Base-by-base conservation (phyloP, 2,329 filamentous ascomycete species). In the Ceratocystis albifundus region DNA sequence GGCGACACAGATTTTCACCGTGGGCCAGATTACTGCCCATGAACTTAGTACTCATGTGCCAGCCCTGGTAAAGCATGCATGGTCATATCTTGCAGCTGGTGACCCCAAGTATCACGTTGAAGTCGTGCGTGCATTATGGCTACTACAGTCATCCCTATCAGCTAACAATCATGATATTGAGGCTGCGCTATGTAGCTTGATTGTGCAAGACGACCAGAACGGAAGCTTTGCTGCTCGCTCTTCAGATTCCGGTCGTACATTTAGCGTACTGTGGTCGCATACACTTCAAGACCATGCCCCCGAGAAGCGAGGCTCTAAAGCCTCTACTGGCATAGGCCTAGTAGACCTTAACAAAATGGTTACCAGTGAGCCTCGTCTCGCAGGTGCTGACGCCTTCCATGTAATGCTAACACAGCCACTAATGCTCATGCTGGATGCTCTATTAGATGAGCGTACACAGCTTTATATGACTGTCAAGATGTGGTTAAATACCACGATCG, bases 81-180 rank as follows among this genome's bases (percentile, higher is more conserved):
- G 94, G 94, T 75, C 78, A 4, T 90, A 89, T 71, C 77, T 99
- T 48, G 89, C 90, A 0, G 87, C 89, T n/a, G 81, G 86, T 12
- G 86, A 87, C 69, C 91, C 92, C 0, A 96, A 96, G 73, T 95
- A 93, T 70, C 94, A 97, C 72, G 92, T 99, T 41, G 95, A 99
- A 76, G 87, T 91, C 20, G 89, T 95, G 7, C 85, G 89, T 67
- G 88, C 86, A 70, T 78, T 99, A 48, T 96, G 94, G 89, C 85
- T 90, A 70, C 77, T 99, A 64, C 91, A 97, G 71, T 83, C 81
- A 28, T 82, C 85, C 0, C 81, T 96, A 12, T 83, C 87, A 1
- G 77, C 81, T 48, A 77, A 81, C 1, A 86, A 86, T 70, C 85
- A 88, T 64, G 84, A 91, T 59, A 86, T 96, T 3, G 92, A 96